A percentile compares a stretch with the other conserved stretches of the same genome.
phyloP scores from a whole-genome alignment of 225 moss, liverwort and hornwort species.

The Pleurozium schreberi region DNA sequence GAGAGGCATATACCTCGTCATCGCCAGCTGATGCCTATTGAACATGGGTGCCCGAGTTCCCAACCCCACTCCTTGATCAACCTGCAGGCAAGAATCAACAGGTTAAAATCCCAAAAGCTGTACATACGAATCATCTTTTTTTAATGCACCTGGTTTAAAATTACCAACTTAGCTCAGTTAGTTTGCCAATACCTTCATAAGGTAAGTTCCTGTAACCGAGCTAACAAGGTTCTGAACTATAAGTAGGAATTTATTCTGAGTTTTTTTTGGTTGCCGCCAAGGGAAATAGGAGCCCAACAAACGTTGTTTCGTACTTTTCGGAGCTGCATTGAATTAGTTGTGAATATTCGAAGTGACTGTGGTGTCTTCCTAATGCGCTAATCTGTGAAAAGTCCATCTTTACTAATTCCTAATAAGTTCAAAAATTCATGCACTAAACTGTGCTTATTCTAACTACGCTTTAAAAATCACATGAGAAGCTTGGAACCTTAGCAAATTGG shows the following conservation, averaged over 20 bases:
- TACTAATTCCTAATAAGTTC: too few relatives aligned
- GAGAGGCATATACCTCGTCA: constrained; percentile 41
- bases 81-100: constrained; percentile 6
- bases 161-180: background rate
- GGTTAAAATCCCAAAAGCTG: background rate
- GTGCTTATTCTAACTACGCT: background rate
- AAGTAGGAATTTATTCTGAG: background rate
- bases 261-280: background rate
- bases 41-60: constrained; percentile 39
- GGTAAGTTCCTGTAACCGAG: background rate
- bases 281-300: background rate
- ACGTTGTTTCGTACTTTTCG: background rate
- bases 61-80: constrained; percentile 56
- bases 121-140: background rate
- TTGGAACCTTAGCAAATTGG: background rate
- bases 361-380: background rate
- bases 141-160: background rate
- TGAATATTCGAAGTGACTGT: background rate
- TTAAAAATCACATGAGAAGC: background rate
- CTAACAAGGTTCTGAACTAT: background rate
- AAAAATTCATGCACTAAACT: background rate
- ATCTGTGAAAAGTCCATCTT: background rate
- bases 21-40: constrained; percentile 43
- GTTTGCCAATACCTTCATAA: background rate
- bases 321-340: background rate